Conservation (phyloP, 1,284 basidiomycete species). For the Ustilago hordei region DNA sequence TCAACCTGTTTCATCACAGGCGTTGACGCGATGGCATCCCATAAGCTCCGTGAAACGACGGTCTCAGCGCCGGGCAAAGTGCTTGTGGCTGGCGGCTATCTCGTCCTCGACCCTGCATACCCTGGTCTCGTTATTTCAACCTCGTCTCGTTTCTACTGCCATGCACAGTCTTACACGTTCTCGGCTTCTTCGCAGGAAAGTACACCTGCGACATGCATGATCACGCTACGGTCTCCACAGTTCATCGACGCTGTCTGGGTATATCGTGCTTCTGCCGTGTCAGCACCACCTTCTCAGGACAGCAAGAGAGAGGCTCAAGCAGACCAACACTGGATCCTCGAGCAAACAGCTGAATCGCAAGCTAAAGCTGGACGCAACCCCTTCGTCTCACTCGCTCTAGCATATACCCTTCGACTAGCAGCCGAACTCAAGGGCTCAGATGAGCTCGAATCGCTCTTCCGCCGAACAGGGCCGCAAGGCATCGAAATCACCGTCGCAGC, state of each 20-base stretch:
- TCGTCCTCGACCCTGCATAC: constrained; percentile 68
- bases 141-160: constrained; percentile 90
- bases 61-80: constrained; percentile 96
- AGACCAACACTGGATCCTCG: constrained; percentile 32
- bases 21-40: constrained; percentile 12
- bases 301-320: background rate
- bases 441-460: constrained; percentile 18
- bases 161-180: constrained; percentile 56
- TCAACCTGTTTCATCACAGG: no score
- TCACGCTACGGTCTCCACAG: constrained; percentile 89
- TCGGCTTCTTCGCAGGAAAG: background rate
- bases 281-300: background rate
- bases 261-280: constrained; percentile 74
- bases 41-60: constrained; percentile 63
- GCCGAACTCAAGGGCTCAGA: constrained; percentile 69
- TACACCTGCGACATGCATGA: constrained; percentile 22
- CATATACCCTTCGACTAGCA: constrained; percentile 78
- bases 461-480: constrained; percentile 67
- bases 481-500: constrained; percentile 85
- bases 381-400: constrained; percentile 88
- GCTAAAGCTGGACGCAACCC: constrained; percentile 77
- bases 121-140: constrained; percentile 75
- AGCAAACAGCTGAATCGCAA: constrained; percentile 45
- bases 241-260: constrained; percentile 84
- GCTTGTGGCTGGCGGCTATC: constrained; percentile 74